A percentile compares a stretch with the other conserved stretches of the same genome.
Conservation (phyloP, 768 basidiomycete genomes). For the Amanita inopinata region DNA sequence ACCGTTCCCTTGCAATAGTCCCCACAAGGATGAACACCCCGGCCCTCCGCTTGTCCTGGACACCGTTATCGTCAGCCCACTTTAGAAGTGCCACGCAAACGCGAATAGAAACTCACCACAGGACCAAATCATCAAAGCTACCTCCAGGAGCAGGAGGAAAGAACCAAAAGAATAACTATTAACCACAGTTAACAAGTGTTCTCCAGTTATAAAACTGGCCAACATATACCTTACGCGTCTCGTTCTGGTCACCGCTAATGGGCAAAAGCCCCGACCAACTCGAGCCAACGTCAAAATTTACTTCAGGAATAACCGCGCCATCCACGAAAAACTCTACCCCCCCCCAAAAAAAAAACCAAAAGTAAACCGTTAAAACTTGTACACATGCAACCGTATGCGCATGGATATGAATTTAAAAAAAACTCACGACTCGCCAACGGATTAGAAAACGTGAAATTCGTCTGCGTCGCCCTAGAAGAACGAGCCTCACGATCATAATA, state of each 20-base stretch:
- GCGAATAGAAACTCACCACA: conserved; percentile 39
- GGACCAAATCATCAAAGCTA: conserved; percentile 61
- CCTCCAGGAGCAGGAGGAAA: conserved; percentile 71
- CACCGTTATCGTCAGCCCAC: too few relatives aligned
- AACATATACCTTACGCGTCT: conserved; percentile 51
- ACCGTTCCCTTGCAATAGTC: conserved; percentile 65
- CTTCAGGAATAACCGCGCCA: conserved; percentile 53
- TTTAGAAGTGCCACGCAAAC: conserved; percentile 58
- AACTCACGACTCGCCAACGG: conserved; percentile 49
- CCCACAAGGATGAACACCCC: conserved; percentile 65
- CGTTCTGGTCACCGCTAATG: conserved; percentile 47
- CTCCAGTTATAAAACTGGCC: background rate
- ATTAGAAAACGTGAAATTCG: conserved; percentile 64
- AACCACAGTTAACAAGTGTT: background rate
- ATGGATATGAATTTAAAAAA: background rate
- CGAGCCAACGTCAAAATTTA: conserved; percentile 65
- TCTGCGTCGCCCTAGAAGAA: too few relatives aligned
- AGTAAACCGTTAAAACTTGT: too few relatives aligned
- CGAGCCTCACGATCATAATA: too few relatives aligned
- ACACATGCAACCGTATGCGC: too few relatives aligned
- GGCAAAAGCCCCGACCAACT: conserved; percentile 70
- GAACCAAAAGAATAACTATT: conserved; percentile 74
- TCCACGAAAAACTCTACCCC: conserved; percentile 68
- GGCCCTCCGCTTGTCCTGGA: too few relatives aligned
- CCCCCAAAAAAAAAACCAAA: background rate